These are phyloP conservation scores for Spongispora temasekensis DNA, from an alignment of 1,284 basidiomycete genomes.

Conservation along the genomic window DNA sequence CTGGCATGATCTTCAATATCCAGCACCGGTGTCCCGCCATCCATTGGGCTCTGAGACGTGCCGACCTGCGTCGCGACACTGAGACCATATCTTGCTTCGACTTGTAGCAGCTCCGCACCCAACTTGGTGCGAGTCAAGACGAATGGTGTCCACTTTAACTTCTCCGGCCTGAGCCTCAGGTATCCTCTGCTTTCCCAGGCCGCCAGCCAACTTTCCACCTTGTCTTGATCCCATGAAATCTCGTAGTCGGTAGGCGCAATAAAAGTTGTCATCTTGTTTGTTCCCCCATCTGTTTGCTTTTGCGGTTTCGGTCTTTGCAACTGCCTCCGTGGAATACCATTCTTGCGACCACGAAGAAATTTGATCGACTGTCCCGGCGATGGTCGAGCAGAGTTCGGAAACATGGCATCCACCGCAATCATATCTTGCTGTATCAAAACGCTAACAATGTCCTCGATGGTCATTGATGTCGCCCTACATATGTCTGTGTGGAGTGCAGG, in stretches of 20 bases:
- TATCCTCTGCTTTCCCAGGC: constrained; percentile 84
- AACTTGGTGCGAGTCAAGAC: constrained; percentile 63
- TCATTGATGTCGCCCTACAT: constrained; percentile 87
- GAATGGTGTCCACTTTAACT: constrained; percentile 95
- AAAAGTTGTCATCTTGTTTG: constrained; percentile 52
- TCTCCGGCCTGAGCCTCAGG: constrained; percentile 78
- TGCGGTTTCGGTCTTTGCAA: constrained; percentile 60
- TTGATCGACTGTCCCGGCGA: constrained; percentile 77
- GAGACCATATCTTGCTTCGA: constrained; percentile 25
- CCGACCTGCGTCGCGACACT: constrained; percentile 18
- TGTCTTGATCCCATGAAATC: constrained; percentile 74
- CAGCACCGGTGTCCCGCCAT: constrained; percentile 26
- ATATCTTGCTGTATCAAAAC: constrained; percentile 80
- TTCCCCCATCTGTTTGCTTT: constrained; percentile 47
- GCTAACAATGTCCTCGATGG: constrained; percentile 82
- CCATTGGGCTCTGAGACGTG: constrained; percentile 24
- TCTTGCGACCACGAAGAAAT: constrained; percentile 68
- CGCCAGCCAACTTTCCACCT: constrained; percentile 66
- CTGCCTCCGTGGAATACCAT: constrained; percentile 60
- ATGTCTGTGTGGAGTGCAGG: constrained; percentile 64
- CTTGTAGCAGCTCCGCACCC: constrained; percentile 39
- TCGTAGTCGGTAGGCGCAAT: constrained; percentile 74
- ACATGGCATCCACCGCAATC: constrained; percentile 61
- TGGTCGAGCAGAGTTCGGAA: constrained; percentile 55
- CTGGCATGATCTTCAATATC: constrained; percentile 22